Evolutionary conservation across 345 rosid genomes (phyloP).

Genomic region (Salix koriyanagi): DNA sequence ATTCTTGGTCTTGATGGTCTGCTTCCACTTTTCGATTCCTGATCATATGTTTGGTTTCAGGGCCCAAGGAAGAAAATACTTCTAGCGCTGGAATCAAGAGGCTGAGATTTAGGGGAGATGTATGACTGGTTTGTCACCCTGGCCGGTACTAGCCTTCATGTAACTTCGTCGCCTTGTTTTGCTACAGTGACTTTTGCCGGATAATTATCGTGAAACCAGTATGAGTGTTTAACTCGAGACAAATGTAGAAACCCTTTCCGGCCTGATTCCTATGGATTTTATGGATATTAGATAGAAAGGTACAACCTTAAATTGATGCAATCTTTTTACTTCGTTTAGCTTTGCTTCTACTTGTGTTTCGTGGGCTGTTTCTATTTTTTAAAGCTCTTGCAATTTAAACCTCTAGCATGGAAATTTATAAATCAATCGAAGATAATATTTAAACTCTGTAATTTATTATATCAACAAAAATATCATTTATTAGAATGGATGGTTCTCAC

Average conservation of each 20-base stretch:
- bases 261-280: neutral
- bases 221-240: slow-evolving; percentile 11
- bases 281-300: neutral
- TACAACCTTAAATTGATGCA: slow-evolving; percentile 1
- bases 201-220: slow-evolving; percentile 6
- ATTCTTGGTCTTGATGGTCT: neutral
- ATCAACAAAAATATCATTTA: too few species aligned
- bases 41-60: slow-evolving; percentile 36
- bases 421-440: too few species aligned
- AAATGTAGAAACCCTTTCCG: slow-evolving; percentile 4
- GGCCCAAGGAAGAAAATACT: slow-evolving; percentile 98
- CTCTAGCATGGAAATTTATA: too few species aligned
- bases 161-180: slow-evolving; percentile 5
- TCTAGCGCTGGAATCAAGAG: slow-evolving; percentile 70
- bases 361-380: neutral
- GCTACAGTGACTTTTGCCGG: slow-evolving; percentile 18
- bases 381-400: too few species aligned
- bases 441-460: too few species aligned
- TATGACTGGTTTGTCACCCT: slow-evolving; percentile 14
- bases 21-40: neutral
- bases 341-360: too few species aligned
- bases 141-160: slow-evolving; percentile 17
- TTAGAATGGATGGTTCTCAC: too few species aligned
- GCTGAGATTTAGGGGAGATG: slow-evolving; percentile 28
- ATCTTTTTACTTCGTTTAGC: neutral